phyloP scores from a whole-genome alignment of 495 filamentous ascomycete species.

The Aspergillus wentii region DNA sequence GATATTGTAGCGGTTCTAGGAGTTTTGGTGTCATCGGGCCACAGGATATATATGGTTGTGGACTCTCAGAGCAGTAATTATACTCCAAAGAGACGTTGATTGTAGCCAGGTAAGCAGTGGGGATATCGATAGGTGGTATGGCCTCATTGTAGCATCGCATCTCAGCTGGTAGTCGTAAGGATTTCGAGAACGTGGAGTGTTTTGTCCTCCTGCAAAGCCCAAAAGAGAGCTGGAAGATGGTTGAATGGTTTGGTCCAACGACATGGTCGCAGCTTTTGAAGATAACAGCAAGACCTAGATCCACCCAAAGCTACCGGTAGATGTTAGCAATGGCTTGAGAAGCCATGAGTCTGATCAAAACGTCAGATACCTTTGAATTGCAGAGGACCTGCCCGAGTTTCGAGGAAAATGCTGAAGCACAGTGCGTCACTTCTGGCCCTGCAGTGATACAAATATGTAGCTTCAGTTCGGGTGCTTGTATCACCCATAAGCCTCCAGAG shows the following conservation, averaged over 20 bases:
- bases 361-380: slow-evolving; percentile 21
- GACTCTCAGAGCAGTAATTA: not conserved
- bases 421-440: not conserved
- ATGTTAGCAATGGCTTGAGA: not conserved
- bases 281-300: slow-evolving; percentile 23
- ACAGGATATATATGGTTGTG: not conserved
- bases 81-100: slow-evolving; percentile 22
- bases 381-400: slow-evolving; percentile 17
- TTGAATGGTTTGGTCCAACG: not conserved
- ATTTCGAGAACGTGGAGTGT: not conserved
- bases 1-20: not conserved
- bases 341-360: not conserved
- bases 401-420: slow-evolving; percentile 11
- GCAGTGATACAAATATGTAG: slow-evolving; percentile 17
- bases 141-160: slow-evolving; percentile 13
- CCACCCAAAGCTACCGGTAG: slow-evolving; percentile 25
- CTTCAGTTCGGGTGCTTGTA: slow-evolving; percentile 23
- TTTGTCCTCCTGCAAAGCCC: slow-evolving; percentile 13
- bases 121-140: slow-evolving; percentile 13
- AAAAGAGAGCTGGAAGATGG: slow-evolving; percentile 16
- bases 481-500: slow-evolving; percentile 20
- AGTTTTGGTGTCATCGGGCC: not conserved
- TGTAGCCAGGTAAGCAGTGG: slow-evolving; percentile 12
- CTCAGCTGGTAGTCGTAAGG: slow-evolving; percentile 12
- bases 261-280: slow-evolving; percentile 14